Percentiles rank a stretch among this genome's conserved stretches.
Conservation (phyloP, 139 green algal genomes). For the Coccomyxa sp. region DNA sequence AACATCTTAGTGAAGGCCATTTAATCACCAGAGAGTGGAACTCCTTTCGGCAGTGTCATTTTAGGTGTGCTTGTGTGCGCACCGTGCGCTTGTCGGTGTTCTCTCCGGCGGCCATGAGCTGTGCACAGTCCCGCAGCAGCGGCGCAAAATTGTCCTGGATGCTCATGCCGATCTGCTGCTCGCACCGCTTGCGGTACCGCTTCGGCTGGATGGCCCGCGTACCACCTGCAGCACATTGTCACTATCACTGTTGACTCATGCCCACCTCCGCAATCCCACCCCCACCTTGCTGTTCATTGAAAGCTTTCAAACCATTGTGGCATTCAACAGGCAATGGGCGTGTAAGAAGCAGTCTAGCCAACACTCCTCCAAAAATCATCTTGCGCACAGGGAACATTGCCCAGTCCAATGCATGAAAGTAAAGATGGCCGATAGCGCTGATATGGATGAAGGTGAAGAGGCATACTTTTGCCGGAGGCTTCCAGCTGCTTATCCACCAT, state of each 20-base stretch:
- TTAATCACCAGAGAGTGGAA: no score
- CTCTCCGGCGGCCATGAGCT: slow-evolving; percentile 31
- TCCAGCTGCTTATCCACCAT: slow-evolving; percentile 45
- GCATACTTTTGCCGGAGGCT: slow-evolving; percentile 22
- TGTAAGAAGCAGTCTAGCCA: no score
- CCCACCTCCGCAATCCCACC: no score
- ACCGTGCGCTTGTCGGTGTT: slow-evolving; percentile 30
- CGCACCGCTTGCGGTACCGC: slow-evolving; percentile 33
- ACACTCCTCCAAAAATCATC: not conserved
- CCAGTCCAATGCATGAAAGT: not conserved
- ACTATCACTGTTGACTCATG: not conserved
- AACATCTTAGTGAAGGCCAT: no score
- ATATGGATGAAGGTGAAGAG: no score
- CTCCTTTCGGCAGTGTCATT: no score
- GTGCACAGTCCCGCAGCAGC: slow-evolving; percentile 41
- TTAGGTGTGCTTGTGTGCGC: not conserved
- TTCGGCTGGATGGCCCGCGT: slow-evolving; percentile 30
- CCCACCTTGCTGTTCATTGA: no score
- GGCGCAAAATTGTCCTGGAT: slow-evolving; percentile 43
- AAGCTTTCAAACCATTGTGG: not conserved
- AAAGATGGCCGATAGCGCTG: no score
- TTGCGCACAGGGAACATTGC: not conserved
- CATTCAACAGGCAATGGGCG: no score
- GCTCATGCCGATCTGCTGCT: slow-evolving; percentile 42
- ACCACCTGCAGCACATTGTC: not conserved